Evolutionary conservation across 2,329 filamentous ascomycete species (phyloP), one percentile per base, ranked within the genome.

Genomic region (Pyrenophora tritici-repentis): DNA sequence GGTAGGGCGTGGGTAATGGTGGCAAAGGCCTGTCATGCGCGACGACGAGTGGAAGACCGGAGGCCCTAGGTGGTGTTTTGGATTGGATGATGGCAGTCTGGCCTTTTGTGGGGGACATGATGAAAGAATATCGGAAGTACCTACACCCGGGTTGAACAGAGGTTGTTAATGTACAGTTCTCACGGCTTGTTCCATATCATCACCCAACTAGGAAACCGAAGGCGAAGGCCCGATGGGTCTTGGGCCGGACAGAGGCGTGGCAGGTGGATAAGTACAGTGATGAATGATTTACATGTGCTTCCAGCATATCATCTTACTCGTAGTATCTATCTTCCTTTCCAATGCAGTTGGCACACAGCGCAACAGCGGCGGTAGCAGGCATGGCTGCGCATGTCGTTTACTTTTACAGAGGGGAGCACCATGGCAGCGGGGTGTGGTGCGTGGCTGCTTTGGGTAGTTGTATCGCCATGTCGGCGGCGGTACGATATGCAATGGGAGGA

Each of bases 161-260:
- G 18, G 18, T 5, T 20, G 18, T 20, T 20, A 20, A 20, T 39
- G 24, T 39, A 24, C 20, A 13, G 36, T n/a, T 13, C 24, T 20
- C 20, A 39, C n/a, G 36, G 10, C 36, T 39, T 13, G 5, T 33
- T 33, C 14, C 12, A 14, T 12, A 14, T 33, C 31, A 12, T 12
- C 36, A n/a, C 36, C 36, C 24, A 20, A 22, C 13, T 39, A 39
- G 36, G 36, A 39, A 39, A 39, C 36, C 36, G 36, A 39, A 39
- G 36, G 36, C 36, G 36, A 39, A 39, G 20, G 9, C 24, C 36
- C 36, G 36, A 39, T 22, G 18, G 24, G 36, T 4, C 8, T 24
- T 39, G 18, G 17, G 36, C 10, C 36, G 7, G 10, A 39, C 36
- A 4, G 10, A 39, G 36, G n/a, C 36, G 36, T 24, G 36, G 24